Percentiles rank a stretch among this genome's conserved stretches.
phyloP scores from a whole-genome alignment of 306 rosid genomes.

The Rosa rugosa region DNA sequence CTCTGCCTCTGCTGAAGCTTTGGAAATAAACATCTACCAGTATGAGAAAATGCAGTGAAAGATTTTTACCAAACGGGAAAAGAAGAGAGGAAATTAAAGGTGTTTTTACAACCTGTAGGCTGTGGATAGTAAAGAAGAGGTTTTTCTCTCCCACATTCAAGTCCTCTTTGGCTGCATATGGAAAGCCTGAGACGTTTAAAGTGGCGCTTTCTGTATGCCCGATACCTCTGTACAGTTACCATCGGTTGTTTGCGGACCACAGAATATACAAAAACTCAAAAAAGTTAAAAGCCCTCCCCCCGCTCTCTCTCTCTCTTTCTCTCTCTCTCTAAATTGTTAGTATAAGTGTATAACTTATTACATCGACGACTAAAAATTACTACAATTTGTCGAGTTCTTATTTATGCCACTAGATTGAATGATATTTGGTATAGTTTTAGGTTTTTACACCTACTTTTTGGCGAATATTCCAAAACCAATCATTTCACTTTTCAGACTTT shows the following conservation, averaged over 20 bases:
- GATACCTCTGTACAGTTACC: constrained; percentile 41
- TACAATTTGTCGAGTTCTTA: no score
- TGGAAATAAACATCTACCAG: constrained; percentile 22
- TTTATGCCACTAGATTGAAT: no score
- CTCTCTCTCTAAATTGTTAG: constrained; percentile 25
- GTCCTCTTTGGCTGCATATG: constrained; percentile 30
- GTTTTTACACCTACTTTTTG: constrained; percentile 16
- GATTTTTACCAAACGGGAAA: neutral
- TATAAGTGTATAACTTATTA: constrained; percentile 1
- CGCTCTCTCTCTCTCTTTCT: constrained; percentile 17
- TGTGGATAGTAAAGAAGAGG: constrained; percentile 33
- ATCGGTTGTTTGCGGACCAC: constrained; percentile 54
- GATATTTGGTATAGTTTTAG: neutral
- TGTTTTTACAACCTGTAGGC: constrained; percentile 19
- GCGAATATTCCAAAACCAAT: constrained; percentile 25
- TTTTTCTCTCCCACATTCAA: neutral
- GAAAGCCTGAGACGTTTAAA: constrained; percentile 28
- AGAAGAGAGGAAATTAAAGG: neutral
- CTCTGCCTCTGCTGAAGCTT: constrained; percentile 1
- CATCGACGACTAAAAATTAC: no score
- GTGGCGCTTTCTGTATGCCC: constrained; percentile 40
- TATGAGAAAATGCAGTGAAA: constrained; percentile 32
- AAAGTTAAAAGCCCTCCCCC: neutral
- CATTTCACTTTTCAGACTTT: neutral
- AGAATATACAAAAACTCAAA: constrained; percentile 33